Base-by-base conservation (phyloP, 352 stramenopile species). In the Phytophthora vignae region DNA sequence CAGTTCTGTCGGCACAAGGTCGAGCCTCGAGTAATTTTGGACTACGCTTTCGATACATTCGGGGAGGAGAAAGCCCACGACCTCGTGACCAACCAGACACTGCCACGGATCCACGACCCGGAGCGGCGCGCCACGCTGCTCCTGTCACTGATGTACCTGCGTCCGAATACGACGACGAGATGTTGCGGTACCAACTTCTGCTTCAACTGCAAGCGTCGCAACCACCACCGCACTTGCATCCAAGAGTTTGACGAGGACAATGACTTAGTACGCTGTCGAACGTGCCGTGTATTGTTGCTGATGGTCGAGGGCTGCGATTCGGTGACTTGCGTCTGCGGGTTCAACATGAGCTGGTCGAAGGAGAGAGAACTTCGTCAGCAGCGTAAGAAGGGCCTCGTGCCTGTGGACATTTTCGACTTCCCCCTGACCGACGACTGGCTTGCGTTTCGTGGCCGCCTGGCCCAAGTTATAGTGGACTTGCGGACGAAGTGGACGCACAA, bases 221-320 rank as follows among this genome's bases (percentile, higher is more conserved):
- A 62, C 17, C 76, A 84, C 19, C 80, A 90, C 54, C 33, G 68
- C 14, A 49, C 50, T 10, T 73, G 68, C n/a, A 52, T 57, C 0
- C 67, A 80, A 6, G 69, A 67, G 7, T 74, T 73, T 8, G 52
- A 78, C 40, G 64, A 75, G 22, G 54, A 63, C 4, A 67, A 50
- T 14, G 74, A 66, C 27, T 33, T 91, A 10, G 75, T 86, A 4
- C 68, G 67, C 8, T 91, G 84, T 33, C 79, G 77, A 40, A 53
- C 53, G 25, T 91, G 84, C 61, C 78, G 76, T 21, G 58, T 71
- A 4, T 50, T 82, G 57, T 55, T 91, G 29, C 58, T 86, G 42
- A 90, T 85, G 61, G 77, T 79, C 36, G 73, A 86, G 44, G 84
- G 84, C 10, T 91, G 84, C 61, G 69, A 85, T 55, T 49, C 60